A percentile compares a stretch with the other conserved stretches of the same genome.
Conservation (phyloP, 192 early-diverging fungal genomes). For the Coemansia sp. region DNA sequence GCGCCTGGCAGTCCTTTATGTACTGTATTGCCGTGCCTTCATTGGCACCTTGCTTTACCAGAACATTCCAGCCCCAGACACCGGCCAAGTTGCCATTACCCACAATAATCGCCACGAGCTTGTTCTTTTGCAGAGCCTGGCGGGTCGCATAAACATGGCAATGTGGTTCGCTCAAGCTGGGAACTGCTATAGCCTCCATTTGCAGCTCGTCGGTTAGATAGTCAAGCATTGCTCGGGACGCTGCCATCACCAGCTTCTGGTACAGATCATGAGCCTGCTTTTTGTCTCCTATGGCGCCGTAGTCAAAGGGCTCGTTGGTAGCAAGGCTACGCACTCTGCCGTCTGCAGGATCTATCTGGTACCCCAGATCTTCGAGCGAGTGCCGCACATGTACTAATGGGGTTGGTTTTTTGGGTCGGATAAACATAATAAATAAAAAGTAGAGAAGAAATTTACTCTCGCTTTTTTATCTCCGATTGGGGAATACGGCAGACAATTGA, state of each 20-base stretch:
- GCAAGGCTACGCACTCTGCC: conserved; percentile 19
- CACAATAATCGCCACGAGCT: conserved; percentile 35
- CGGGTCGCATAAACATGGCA: conserved; percentile 36
- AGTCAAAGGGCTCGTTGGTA: conserved; percentile 17
- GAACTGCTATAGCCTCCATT: conserved; percentile 43
- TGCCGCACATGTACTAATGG: conserved; percentile 14
- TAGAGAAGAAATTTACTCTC: conserved; percentile 1
- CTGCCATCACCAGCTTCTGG: conserved; percentile 14
- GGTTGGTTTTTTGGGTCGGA: conserved; percentile 29
- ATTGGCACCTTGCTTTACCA: conserved; percentile 29
- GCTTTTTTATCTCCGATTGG: conserved; percentile 19
- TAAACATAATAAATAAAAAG: conserved; percentile 30
- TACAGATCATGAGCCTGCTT: conserved; percentile 23
- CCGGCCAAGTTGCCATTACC: conserved; percentile 28
- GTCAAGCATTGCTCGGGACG: conserved; percentile 26
- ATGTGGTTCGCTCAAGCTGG: conserved; percentile 22
- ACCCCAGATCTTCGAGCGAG: conserved; percentile 35
- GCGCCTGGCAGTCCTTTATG: conserved; percentile 12
- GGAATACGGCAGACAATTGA: conserved; percentile 49
- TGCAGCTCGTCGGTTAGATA: conserved; percentile 15
- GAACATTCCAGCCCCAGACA: conserved; percentile 44
- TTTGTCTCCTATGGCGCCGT: conserved; percentile 2
- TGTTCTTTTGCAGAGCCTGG: conserved; percentile 19
- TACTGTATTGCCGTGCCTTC: conserved; percentile 32
- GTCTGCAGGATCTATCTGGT: conserved; percentile 22